Evolutionary conservation across 768 basidiomycete species (phyloP).

Genomic region (Rhodocollybia butyracea): DNA sequence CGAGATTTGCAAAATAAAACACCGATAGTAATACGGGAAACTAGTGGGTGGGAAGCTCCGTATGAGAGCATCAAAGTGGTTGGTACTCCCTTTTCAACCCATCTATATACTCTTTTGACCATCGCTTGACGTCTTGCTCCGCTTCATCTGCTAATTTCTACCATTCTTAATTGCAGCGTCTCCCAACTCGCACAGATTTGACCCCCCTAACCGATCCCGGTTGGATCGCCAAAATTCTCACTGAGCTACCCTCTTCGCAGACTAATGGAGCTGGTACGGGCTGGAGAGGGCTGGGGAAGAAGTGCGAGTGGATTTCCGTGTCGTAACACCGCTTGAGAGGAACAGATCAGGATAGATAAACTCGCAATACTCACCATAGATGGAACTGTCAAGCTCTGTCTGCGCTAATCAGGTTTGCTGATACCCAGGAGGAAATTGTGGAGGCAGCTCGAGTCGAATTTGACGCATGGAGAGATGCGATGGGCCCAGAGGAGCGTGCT

Average conservation of each 20-base stretch:
- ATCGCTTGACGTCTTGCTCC: too few species aligned
- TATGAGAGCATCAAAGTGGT: slow-evolving; percentile 81
- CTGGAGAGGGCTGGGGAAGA: slow-evolving; percentile 81
- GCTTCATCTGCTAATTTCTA: slow-evolving; percentile 5
- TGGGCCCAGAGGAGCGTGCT: too few species aligned
- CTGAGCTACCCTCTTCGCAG: slow-evolving; percentile 54
- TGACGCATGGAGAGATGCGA: too few species aligned
- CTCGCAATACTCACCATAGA: too few species aligned
- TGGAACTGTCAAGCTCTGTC: too few species aligned
- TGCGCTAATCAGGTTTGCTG: too few species aligned
- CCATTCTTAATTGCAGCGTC: slow-evolving; percentile 38
- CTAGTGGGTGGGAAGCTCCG: slow-evolving; percentile 86
- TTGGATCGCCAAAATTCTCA: slow-evolving; percentile 73
- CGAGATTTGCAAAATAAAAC: slow-evolving; percentile 39
- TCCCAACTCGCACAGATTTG: slow-evolving; percentile 75
- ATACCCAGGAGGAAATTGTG: too few species aligned
- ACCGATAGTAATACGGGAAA: slow-evolving; percentile 69
- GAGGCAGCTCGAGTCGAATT: too few species aligned
- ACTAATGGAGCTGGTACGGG: slow-evolving; percentile 75
- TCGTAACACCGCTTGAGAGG: background rate
- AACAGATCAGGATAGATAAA: background rate
- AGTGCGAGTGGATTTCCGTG: slow-evolving; percentile 13
- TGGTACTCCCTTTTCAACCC: slow-evolving; percentile 23
- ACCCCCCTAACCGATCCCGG: slow-evolving; percentile 85
- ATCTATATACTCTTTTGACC: too few species aligned